These are phyloP conservation scores for Syzygium oleosum DNA, from an alignment of 345 rosid genomes.

Conservation along the genomic window DNA sequence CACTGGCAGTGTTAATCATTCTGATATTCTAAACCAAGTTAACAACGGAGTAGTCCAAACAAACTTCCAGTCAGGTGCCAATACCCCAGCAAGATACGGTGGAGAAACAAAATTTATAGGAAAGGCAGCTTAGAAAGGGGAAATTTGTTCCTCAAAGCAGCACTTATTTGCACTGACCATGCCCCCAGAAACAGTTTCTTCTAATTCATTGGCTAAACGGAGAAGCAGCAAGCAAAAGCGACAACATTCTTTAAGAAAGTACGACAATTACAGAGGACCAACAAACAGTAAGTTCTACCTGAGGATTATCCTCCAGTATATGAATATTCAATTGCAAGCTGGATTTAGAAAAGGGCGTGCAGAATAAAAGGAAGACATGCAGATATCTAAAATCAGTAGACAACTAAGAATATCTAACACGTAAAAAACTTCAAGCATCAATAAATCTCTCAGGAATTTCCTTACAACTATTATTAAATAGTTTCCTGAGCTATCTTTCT, in stretches of 20 bases:
- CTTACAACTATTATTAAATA: background rate
- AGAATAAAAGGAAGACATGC: background rate
- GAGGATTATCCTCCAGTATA: background rate
- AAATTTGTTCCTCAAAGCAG: background rate
- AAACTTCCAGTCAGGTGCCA: background rate
- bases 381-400: background rate
- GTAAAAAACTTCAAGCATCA: background rate
- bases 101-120: background rate
- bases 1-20: background rate
- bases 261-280: background rate
- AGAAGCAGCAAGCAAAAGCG: background rate
- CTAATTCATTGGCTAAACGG: background rate
- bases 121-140: background rate
- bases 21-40: background rate
- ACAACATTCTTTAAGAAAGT: background rate
- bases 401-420: background rate
- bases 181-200: background rate
- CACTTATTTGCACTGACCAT: background rate
- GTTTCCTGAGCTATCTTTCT: background rate
- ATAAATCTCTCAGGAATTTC: background rate
- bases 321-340: background rate
- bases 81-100: background rate
- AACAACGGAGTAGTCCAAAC: background rate
- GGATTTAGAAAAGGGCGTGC: background rate
- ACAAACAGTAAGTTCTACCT: background rate